Evolutionary conservation across 2,329 filamentous ascomycete species (phyloP), one percentile per base, ranked within the genome.

Genomic region (Botryosphaeria dothidea): DNA sequence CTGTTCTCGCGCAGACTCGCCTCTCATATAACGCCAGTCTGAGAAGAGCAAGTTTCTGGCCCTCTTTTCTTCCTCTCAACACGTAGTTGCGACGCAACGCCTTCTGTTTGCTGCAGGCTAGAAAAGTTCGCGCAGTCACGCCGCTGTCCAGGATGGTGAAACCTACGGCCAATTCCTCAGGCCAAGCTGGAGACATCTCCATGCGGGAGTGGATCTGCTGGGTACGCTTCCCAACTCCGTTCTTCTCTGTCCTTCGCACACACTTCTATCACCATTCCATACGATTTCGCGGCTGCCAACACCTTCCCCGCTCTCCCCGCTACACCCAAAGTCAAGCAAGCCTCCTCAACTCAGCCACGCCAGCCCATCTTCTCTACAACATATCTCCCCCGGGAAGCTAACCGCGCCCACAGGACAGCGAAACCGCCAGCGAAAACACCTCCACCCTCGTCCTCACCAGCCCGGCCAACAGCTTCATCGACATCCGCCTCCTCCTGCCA

Each of bases 391-490:
- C 5, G 11, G 27, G 1, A 15, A 23, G 27, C 58, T 62, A 2
- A 62, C 27, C 31, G 19, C 51, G 19, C 34, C 21, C 41, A 11
- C 38, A 66, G 65, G 61, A 36, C 4, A 36, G 29, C 29, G 81
- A 79, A 0, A 71, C 77, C 17, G 73, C 82, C n/a, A 76, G 75
- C 58, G 88, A 91, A 73, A 85, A 85, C 17, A 91, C 88, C 0
- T 84, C 82, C 1, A 90, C 88, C 0, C 72, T 90, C 3, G 89
- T 91, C 13, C 77, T 91, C 51, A 90, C 88, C 0, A 86, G 86
- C 2, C 84, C 85, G 1, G 72, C 74, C 27, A 79, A 79, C 31
- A 82, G 79, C 41, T 91, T 89, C 71, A 84, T 90, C 41, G 89
- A 91, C 70, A 72, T 90, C 23, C 84, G 89, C 45, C 78, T 89